Evolutionary conservation across 352 stramenopile genomes (phyloP).

Genomic region (Elongisporangium senticosum): DNA sequence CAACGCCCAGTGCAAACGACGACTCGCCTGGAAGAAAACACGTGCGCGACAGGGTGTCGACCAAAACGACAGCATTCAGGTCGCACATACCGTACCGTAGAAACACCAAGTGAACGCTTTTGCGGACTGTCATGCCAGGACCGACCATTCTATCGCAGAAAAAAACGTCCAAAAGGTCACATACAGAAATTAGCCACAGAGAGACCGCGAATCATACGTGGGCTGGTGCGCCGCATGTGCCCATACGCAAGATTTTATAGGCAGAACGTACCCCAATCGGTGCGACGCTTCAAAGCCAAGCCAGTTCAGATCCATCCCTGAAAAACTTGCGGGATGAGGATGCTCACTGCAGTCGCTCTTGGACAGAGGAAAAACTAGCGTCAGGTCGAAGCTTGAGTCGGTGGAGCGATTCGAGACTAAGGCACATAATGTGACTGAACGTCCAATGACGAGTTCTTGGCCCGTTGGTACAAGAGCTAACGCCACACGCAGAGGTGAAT

Average conservation of each 20-base stretch:
- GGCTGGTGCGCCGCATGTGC: neutral
- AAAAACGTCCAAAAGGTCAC: conserved; percentile 1
- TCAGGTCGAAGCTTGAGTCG: conserved; percentile 52
- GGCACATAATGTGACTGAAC: conserved; percentile 34
- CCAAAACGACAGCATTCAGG: conserved; percentile 46
- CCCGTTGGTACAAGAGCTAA: conserved; percentile 23
- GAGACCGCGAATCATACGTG: neutral
- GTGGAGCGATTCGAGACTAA: conserved; percentile 49
- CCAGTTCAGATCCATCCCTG: conserved; percentile 10
- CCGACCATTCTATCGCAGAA: conserved; percentile 21
- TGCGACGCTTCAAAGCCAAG: conserved; percentile 62
- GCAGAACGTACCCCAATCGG: conserved; percentile 47
- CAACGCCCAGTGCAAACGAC: conserved; percentile 14
- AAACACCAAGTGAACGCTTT: conserved; percentile 57
- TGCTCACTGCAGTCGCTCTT: conserved; percentile 1
- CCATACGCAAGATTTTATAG: neutral
- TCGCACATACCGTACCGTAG: conserved; percentile 33
- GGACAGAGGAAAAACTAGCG: conserved; percentile 34
- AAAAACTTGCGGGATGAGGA: neutral
- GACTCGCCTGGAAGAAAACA: conserved; percentile 49
- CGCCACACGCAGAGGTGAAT: conserved; percentile 39
- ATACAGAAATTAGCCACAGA: neutral
- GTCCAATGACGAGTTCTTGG: conserved; percentile 10
- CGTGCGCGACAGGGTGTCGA: conserved; percentile 49
- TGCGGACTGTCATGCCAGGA: conserved; percentile 48